Evolutionary conservation across 179 eudicot species (phyloP), one percentile per base, ranked within the genome.

Genomic region (Spergularia azorica): DNA sequence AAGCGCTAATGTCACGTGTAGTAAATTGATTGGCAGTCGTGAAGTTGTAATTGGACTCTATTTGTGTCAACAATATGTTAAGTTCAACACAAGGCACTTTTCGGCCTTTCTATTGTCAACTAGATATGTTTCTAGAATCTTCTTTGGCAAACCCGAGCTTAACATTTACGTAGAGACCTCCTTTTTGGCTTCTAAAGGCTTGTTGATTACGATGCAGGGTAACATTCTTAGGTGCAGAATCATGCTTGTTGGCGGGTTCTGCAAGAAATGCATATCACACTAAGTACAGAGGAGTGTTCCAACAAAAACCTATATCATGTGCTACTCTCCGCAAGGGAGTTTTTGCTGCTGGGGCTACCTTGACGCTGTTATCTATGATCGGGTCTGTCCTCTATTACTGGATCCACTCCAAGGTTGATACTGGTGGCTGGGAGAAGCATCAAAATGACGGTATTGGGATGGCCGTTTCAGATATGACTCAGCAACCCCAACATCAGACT

Each of bases 221-320:
- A 16, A 89, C 87, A 81, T 93, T 95, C 77, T 70, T 93, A 79
- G 93, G 92, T 39, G 98, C 98, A 60, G 98, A 95, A 77, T 82
- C 92, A 76, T 91, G 97, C 89, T 81, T 95, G 75, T 70, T 95
- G 78, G 97, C 97, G 2, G 98, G 97, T 54, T 93, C 98, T 63
- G 93, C 91, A 56, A 90, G 89, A 75, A 95, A 95, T 76, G 97
- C 97, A 10, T 95, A 95, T 71, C 98, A 95, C 88, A 93, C 98
- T 32, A 93, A 86, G 65, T 93, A 91, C 78, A 71, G 91, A 74
- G 93, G 86, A 21, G 14, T 50, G 76, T 88, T 89, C 56, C 82
- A 85, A 15, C 85, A 63, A 32, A 54, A 75, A n/a, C 52, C 74
- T 76, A 67, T 95, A 21, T 90, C 97, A 2, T 95, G 98, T 63